Base-by-base conservation (phyloP, 129 eudicot species). In the Solidago caesia region DNA sequence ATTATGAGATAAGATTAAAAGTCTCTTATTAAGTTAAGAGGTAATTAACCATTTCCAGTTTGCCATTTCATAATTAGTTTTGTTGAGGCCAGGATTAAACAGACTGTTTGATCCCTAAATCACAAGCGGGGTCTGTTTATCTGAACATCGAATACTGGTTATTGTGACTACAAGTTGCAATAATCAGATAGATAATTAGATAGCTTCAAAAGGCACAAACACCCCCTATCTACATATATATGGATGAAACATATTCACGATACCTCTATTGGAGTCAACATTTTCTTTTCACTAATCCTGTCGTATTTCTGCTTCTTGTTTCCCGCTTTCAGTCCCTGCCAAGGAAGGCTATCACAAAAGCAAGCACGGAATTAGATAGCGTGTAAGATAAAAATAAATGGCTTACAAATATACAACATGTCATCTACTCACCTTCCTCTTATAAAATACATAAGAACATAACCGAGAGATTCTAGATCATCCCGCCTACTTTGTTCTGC, bases 401-500 rank as follows among this genome's bases (percentile, higher is more conserved):
- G 45, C 2, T 45, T 0, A 72, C 46, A 33, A 70, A 14, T 16
- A 43, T 4, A 61, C 12, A 44, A 53, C 49, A 59, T 26, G 60
- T 69, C 68, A 48, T 70, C 51, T 6, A 41, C 82, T 89, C 69
- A 69, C 99, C 99, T 95, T 91, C 99, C 99, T 91, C 99, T 85
- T 48, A 95, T 81, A 75, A 95, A 91, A 83, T 95, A 95, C 99
- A 95, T 91, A 26, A 95, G 95, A 80, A 95, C 97, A 45, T 85
- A 95, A 69, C 99, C 99, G 81, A 95, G 96, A 72, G 99, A 95
- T 81, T 95, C 99, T 84, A 95, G 86, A 82, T 95, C 99, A 83
- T 95, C 99, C 70, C 99, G 87, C 80, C 99, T 85, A 79, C 99
- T 91, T 91, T 95, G 99, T 80, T 95, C 99, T 95, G 88, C 64